Evolutionary conservation across 352 stramenopile species (phyloP).

Genomic region (Phytophthora brassicae): DNA sequence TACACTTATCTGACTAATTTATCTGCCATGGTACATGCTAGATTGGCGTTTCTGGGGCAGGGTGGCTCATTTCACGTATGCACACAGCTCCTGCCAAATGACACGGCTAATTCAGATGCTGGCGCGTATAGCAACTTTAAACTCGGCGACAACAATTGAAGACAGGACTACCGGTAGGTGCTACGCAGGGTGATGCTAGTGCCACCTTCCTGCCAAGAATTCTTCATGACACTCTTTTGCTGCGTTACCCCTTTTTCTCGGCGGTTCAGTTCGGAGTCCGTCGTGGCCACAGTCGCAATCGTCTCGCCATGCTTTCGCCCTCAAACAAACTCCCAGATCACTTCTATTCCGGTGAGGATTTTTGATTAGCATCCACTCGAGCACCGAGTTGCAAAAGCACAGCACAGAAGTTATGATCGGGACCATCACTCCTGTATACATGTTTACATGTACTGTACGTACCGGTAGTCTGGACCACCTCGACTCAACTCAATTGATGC

Average conservation of each 20-base stretch:
- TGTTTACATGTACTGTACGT: too few relatives aligned
- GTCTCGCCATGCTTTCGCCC: not conserved
- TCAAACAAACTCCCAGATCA: too few relatives aligned
- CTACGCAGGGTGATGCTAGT: too few relatives aligned
- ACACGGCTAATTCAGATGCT: slow-evolving; percentile 6
- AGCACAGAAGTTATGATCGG: too few relatives aligned
- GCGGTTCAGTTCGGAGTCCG: not conserved
- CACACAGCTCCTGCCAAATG: not conserved
- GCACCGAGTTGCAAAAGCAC: not conserved
- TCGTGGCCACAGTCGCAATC: not conserved
- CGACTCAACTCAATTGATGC: slow-evolving; percentile 12
- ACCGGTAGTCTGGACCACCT: too few relatives aligned
- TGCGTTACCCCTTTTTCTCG: not conserved
- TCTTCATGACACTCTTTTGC: not conserved
- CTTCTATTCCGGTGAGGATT: slow-evolving; percentile 1
- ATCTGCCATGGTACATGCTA: slow-evolving; percentile 1
- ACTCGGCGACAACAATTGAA: too few relatives aligned
- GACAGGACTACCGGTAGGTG: too few relatives aligned
- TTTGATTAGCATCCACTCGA: too few relatives aligned
- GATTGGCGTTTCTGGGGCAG: slow-evolving; percentile 24
- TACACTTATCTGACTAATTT: slow-evolving; percentile 11
- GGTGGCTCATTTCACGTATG: slow-evolving; percentile 13
- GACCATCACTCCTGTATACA: too few relatives aligned
- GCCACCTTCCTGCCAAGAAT: too few relatives aligned
- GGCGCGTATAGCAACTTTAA: not conserved